A percentile compares a stretch with the other conserved stretches of the same genome.
Conservation (phyloP, 495 filamentous ascomycete species). For the Penicillium maclennaniae region DNA sequence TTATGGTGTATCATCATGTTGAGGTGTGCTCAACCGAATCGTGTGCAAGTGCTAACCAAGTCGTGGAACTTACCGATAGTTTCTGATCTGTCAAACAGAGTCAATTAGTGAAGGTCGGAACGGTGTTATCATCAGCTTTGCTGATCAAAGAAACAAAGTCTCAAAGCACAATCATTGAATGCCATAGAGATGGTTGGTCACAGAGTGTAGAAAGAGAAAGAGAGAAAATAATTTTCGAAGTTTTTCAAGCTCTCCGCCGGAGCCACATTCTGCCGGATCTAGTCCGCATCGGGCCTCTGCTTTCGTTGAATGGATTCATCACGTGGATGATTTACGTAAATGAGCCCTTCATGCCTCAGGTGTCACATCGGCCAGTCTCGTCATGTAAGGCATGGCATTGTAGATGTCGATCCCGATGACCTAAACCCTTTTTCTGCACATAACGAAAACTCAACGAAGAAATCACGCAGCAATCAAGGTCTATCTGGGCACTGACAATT, state of each 20-base stretch:
- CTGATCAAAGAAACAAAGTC: background rate
- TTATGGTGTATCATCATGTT: slow-evolving; percentile 70
- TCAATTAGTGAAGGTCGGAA: slow-evolving; percentile 1
- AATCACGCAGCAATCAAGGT: too few species aligned
- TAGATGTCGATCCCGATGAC: too few species aligned
- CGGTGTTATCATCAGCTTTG: background rate
- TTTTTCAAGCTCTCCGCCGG: slow-evolving; percentile 24
- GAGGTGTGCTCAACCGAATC: slow-evolving; percentile 14
- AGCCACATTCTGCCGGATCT: slow-evolving; percentile 5
- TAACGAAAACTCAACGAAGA: too few species aligned
- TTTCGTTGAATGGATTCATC: background rate
- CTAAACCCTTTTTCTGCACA: too few species aligned
- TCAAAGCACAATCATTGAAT: slow-evolving; percentile 17
- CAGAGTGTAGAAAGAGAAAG: slow-evolving; percentile 19
- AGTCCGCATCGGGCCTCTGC: background rate
- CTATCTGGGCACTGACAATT: too few species aligned
- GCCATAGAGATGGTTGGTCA: slow-evolving; percentile 12
- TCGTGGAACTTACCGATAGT: slow-evolving; percentile 19
- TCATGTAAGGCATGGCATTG: too few species aligned
- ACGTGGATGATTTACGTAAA: background rate
- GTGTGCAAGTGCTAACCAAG: slow-evolving; percentile 2
- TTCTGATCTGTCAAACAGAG: background rate
- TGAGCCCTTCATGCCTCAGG: too few species aligned
- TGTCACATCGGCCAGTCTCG: too few species aligned
- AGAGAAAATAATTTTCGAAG: slow-evolving; percentile 18